A percentile compares a stretch with the other conserved stretches of the same genome.
These are phyloP conservation scores for Albifimbria verrucaria DNA, from an alignment of 2,329 filamentous ascomycete species.

Conservation along the genomic window DNA sequence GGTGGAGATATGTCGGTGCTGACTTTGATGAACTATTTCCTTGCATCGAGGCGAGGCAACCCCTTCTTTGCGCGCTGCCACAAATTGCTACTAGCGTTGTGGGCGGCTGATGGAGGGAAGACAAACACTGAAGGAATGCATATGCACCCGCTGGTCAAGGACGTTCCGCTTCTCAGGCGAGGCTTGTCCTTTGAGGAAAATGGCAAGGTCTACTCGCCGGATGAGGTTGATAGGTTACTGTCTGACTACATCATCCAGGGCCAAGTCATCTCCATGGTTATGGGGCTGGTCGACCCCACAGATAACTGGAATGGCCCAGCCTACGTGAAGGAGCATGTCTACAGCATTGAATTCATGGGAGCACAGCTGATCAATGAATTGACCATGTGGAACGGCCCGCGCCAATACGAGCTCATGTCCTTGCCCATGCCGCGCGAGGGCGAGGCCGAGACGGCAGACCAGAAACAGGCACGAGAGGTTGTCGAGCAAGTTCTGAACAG, in stretches of 20 bases:
- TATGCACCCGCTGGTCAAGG: slow-evolving; percentile 41
- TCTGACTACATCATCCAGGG: slow-evolving; percentile 58
- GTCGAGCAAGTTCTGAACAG: slow-evolving; percentile 46
- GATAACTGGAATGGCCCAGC: slow-evolving; percentile 51
- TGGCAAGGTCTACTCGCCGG: slow-evolving; percentile 26
- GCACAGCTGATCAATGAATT: slow-evolving; percentile 51
- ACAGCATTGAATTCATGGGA: slow-evolving; percentile 46
- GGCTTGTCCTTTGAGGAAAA: slow-evolving; percentile 15
- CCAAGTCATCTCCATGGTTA: slow-evolving; percentile 47
- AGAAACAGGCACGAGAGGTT: slow-evolving; percentile 45
- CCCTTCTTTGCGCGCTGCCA: slow-evolving; percentile 45
- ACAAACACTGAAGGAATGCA: slow-evolving; percentile 50
- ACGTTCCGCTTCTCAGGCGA: slow-evolving; percentile 33
- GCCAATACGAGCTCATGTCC: slow-evolving; percentile 48
- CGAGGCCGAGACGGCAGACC: slow-evolving; percentile 32
- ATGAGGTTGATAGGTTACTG: slow-evolving; percentile 39
- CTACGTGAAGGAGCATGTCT: slow-evolving; percentile 47
- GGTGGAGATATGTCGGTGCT: slow-evolving; percentile 28
- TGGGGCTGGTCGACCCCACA: slow-evolving; percentile 48
- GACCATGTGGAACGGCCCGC: slow-evolving; percentile 47
- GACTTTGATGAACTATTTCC: slow-evolving; percentile 47
- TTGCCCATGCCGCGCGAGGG: slow-evolving; percentile 28
- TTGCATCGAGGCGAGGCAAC: slow-evolving; percentile 35
- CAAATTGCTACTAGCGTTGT: slow-evolving; percentile 46
- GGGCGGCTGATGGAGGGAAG: slow-evolving; percentile 40